Base-by-base conservation (phyloP, 371 early-diverging fungal genomes). In the Mortierella sp. region DNA sequence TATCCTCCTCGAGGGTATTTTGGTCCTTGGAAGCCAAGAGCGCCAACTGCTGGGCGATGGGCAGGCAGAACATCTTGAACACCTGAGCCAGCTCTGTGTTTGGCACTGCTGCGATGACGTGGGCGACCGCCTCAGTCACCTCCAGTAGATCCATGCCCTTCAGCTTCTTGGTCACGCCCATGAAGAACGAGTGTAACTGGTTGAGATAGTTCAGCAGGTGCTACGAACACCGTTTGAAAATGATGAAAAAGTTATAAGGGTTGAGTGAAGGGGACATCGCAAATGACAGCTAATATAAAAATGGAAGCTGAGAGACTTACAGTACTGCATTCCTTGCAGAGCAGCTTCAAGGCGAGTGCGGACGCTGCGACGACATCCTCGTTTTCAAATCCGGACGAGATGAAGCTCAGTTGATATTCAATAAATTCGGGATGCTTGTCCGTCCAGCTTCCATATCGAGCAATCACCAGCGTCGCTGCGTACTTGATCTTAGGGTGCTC, bases 381-480 rank as follows among this genome's bases (percentile, higher is more conserved):
- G 65, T 92, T 87, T 59, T 92, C 88, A 64, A 99, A 96, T 19
- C 98, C 98, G 34, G 89, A 85, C 14, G 91, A 89, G 43, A 95
- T 90, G 68, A 91, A 96, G 44, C 84, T 86, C 39, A 99, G 89
- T 79, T 97, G 98, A 79, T 93, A 95, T 34, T 90, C 84, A 21
- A 99, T 87, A 64, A 87, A 95, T 70, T 94, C 89, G 4, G 97
- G 95, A 78, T 98, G 97, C 44, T 73, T 60, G 51, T 81, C 82
- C 8, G 97, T 96, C 99, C 99, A 99, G 55, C 89, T 87, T 8
- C 98, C 91, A 70, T 97, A 99, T 55, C 97, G 85, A 5, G 96
- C 95, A 64, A 99, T 93, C 5, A 98, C 95, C n/a, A 98, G 80
- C 12, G 95, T 95, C 2, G 96, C 94, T 0, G 98, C 96, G 63